phyloP scores from a whole-genome alignment of 345 rosid genomes.

The Gossypium rotundifolium region DNA sequence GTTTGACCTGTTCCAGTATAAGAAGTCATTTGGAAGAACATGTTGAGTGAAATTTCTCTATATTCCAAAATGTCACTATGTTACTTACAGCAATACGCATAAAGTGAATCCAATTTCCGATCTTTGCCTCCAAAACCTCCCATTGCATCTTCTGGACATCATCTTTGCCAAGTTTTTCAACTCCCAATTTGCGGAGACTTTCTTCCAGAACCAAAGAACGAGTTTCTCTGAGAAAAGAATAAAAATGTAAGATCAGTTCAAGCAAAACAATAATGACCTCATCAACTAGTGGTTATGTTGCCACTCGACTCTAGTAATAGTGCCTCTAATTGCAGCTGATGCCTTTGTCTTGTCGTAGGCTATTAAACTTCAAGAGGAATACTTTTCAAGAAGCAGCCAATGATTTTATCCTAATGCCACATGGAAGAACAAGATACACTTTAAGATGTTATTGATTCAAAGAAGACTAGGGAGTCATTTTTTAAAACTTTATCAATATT shows the following conservation, averaged over 20 bases:
- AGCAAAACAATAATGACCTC: neutral
- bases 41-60: neutral
- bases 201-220: conserved; percentile 78
- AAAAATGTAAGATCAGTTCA: neutral
- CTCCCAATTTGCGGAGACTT: conserved; percentile 86
- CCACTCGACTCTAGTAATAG: neutral
- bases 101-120: conserved; percentile 96
- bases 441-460: neutral
- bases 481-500: neutral
- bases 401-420: neutral
- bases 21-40: conserved; percentile 13
- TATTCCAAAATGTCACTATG: conserved; percentile 22
- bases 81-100: conserved; percentile 95
- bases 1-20: conserved; percentile 61
- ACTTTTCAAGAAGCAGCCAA: too few species aligned
- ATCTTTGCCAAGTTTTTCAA: conserved; percentile 92
- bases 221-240: conserved; percentile 53
- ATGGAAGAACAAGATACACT: neutral
- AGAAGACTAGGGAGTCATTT: neutral
- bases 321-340: neutral
- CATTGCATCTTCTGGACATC: conserved; percentile 98
- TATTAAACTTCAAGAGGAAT: too few species aligned
- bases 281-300: neutral
- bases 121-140: conserved; percentile 98
- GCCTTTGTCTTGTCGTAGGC: neutral